Percentiles rank a stretch among this genome's conserved stretches.
Evolutionary conservation across 2,329 filamentous ascomycete species (phyloP).

Genomic region (Cercospora janseana): DNA sequence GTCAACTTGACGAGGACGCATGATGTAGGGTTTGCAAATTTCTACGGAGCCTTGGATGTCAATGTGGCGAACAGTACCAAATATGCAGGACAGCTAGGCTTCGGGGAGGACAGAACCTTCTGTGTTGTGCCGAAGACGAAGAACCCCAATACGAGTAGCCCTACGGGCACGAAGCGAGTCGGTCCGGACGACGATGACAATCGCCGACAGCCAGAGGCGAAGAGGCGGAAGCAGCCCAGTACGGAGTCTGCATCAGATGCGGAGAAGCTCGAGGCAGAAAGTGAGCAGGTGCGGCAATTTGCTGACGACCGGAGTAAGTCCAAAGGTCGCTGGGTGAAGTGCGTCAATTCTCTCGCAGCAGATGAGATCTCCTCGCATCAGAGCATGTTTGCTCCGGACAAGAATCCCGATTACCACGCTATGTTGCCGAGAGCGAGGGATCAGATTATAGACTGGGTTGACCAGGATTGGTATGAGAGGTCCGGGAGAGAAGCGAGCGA

Average conservation of each 20-base stretch:
- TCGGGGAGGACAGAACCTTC: conserved; percentile 77
- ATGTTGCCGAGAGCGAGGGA: conserved; percentile 65
- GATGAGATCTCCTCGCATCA: conserved; percentile 83
- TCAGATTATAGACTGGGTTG: conserved; percentile 62
- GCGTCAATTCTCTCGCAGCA: conserved; percentile 74
- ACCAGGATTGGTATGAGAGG: conserved; percentile 34
- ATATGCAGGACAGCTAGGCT: conserved; percentile 45
- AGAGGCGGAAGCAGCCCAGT: conserved; percentile 18
- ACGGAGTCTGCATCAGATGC: conserved; percentile 20
- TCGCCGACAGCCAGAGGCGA: conserved; percentile 1
- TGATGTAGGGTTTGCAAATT: conserved; percentile 74
- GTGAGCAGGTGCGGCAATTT: conserved; percentile 37
- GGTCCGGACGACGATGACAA: conserved; percentile 13
- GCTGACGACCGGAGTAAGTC: conserved; percentile 33
- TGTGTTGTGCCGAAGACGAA: conserved; percentile 66
- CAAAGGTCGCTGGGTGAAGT: conserved; percentile 61
- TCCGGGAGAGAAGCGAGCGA: conserved; percentile 17
- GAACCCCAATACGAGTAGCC: conserved; percentile 17
- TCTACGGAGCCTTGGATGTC: conserved; percentile 80
- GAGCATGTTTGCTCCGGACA: conserved; percentile 69
- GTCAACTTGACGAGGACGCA: conserved; percentile 63
- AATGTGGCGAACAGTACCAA: conserved; percentile 53
- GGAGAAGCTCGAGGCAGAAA: conserved; percentile 34
- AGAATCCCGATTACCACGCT: conserved; percentile 70
- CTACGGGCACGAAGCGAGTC: conserved; percentile 30